Conservation (phyloP, 1,284 basidiomycete genomes). For the Exobasidium cylindrosporum region DNA sequence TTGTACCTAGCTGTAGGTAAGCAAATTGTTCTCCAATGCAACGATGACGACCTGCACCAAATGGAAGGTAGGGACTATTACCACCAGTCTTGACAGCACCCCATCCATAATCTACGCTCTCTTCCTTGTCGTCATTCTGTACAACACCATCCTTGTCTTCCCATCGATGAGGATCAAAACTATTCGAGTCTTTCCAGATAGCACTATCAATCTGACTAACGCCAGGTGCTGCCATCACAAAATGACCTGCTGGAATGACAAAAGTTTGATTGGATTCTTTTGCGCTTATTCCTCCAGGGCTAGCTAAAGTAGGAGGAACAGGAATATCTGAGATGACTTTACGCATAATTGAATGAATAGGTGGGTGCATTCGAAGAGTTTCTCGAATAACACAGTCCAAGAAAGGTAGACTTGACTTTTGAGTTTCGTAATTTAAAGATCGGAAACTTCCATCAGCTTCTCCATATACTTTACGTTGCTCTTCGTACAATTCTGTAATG, state of each 20-base stretch:
- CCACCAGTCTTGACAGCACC: constrained; percentile 64
- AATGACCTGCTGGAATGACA: constrained; percentile 87
- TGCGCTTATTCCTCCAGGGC: constrained; percentile 14
- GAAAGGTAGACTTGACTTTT: constrained; percentile 71
- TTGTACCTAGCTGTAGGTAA: constrained; percentile 84
- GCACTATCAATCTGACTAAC: constrained; percentile 82
- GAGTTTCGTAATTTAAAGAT: constrained; percentile 79
- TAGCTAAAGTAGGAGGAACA: constrained; percentile 71
- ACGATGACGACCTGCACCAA: constrained; percentile 83
- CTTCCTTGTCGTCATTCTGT: constrained; percentile 64
- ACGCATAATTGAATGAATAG: constrained; percentile 63
- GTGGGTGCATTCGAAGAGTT: constrained; percentile 66
- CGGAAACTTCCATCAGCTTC: constrained; percentile 65
- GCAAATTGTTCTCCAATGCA: constrained; percentile 98
- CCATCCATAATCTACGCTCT: constrained; percentile 94
- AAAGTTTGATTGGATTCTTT: constrained; percentile 58
- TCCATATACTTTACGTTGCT: constrained; percentile 81
- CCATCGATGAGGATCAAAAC: constrained; percentile 83
- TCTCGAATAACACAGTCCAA: constrained; percentile 88
- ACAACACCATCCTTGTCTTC: constrained; percentile 53
- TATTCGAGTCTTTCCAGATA: constrained; percentile 65
- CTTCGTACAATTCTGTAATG: constrained; percentile 63
- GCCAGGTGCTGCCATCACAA: constrained; percentile 83
- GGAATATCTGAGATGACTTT: constrained; percentile 80
- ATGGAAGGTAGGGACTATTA: constrained; percentile 74